A percentile compares a stretch with the other conserved stretches of the same genome.
These are phyloP conservation scores for Hypoxylon sp. DNA, from an alignment of 2,329 filamentous ascomycete genomes.

Conservation along the genomic window DNA sequence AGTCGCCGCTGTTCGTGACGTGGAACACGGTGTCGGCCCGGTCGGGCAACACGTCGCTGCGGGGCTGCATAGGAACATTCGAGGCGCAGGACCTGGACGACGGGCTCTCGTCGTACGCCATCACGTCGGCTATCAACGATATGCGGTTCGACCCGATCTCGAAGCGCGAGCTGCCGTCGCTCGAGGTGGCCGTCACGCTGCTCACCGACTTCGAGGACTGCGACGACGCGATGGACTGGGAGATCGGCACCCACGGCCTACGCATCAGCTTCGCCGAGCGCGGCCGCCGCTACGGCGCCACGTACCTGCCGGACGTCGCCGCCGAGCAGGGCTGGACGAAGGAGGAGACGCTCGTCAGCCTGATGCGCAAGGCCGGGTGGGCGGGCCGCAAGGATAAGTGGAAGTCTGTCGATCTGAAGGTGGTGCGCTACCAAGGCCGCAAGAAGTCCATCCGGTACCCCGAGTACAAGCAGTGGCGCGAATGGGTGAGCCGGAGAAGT, in stretches of 20 bases:
- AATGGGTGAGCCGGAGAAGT: conserved; percentile 68
- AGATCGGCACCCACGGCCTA: conserved; percentile 85
- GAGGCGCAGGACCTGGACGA: conserved; percentile 77
- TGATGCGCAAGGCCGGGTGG: conserved; percentile 97
- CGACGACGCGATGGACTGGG: conserved; percentile 83
- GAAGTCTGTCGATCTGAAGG: conserved; percentile 81
- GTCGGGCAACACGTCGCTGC: conserved; percentile 73
- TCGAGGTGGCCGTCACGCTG: conserved; percentile 80
- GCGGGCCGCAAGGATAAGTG: conserved; percentile 81
- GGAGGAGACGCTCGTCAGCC: conserved; percentile 87
- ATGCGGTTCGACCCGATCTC: conserved; percentile 70
- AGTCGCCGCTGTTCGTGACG: conserved; percentile 88
- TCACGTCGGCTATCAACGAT: conserved; percentile 79
- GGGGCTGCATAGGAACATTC: conserved; percentile 97
- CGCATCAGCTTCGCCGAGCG: conserved; percentile 85
- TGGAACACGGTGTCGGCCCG: conserved; percentile 81
- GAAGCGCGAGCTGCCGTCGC: conserved; percentile 64
- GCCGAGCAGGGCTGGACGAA: conserved; percentile 94
- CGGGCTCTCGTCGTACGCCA: conserved; percentile 82
- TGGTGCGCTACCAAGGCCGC: conserved; percentile 88
- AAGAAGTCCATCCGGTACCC: conserved; percentile 76
- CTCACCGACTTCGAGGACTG: conserved; percentile 87
- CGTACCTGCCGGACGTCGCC: conserved; percentile 93
- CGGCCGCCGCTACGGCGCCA: conserved; percentile 80
- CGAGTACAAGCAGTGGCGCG: conserved; percentile 84